Evolutionary conservation across 208 protist species (phyloP), one percentile per base, ranked within the genome.

Genomic region (Polymyxa betae): DNA sequence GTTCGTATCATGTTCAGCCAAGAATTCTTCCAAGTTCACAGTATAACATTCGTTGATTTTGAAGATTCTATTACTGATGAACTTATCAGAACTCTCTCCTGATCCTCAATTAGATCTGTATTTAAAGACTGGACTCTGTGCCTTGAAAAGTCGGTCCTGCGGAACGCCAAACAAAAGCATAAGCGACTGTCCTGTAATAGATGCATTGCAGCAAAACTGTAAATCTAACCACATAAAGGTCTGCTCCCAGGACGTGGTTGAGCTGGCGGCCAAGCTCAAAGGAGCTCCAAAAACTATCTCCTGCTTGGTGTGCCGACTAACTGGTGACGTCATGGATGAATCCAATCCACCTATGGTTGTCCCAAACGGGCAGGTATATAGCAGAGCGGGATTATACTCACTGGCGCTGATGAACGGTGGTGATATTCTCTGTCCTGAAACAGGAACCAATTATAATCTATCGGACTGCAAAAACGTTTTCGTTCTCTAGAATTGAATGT

Each of bases 361-460:
- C 10, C 92, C 92, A 35, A 93, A 93, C 45, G 92, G 92, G 16
- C 87, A 87, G 35, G 60, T 93, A 29, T 93, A 93, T 72, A 91
- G 45, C 38, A 41, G 40, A 32, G 20, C 5, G 24, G 87, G 35
- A 32, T 12, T 89, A 32, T 24, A 89, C 12, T n/a, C 5, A 5
- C 38, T 89, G 40, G 87, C 87, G 35, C 24, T 40, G 24, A n/a
- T n/a, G 35, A 60, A 44, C 41, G 87, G 45, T 40, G 38, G 38
- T n/a, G 5, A 20, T 20, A 40, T 89, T 12, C 24, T 0, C 0
- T 89, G 87, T 45, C 87, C 87, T n/a, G 41, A 54, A 44, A 89
- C 87, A 24, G 87, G 87, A n/a, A 40, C 20, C 40, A 12, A 38
- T 12, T 89, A 49, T 45, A 0, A 54, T 12, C 0, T 89, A 20